Evolutionary conservation across 768 basidiomycete genomes (phyloP).

Genomic region (Rhodocollybia butyracea): DNA sequence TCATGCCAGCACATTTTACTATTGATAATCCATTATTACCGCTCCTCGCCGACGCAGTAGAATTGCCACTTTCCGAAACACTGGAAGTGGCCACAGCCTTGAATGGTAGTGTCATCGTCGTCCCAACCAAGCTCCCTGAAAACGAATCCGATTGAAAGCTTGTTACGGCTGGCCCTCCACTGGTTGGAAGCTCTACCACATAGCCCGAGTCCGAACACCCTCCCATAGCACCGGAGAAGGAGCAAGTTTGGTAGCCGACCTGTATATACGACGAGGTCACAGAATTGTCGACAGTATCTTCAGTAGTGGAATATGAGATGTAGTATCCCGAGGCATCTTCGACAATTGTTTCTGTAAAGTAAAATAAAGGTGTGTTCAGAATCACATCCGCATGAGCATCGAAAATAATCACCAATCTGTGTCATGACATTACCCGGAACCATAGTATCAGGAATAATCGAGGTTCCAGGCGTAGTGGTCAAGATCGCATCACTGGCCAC

Average conservation of each 20-base stretch:
- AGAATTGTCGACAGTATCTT: neutral
- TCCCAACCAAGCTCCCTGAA: neutral
- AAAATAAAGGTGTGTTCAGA: neutral
- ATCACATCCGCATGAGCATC: neutral
- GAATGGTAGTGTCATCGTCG: neutral
- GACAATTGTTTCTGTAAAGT: neutral
- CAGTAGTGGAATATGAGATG: neutral
- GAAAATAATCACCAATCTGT: neutral
- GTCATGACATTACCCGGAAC: neutral
- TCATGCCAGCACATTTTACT: too few relatives aligned
- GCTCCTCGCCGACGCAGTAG: too few relatives aligned
- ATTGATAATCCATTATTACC: too few relatives aligned
- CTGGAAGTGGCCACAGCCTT: neutral
- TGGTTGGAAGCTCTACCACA: neutral
- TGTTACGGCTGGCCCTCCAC: neutral
- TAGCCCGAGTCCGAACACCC: neutral
- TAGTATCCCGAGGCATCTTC: constrained; percentile 3
- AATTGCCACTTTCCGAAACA: neutral
- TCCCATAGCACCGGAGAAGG: neutral
- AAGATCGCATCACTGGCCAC: neutral
- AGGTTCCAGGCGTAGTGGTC: neutral
- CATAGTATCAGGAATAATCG: neutral
- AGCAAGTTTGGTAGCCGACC: neutral
- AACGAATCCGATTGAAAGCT: neutral
- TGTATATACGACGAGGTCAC: neutral